Evolutionary conservation across 352 stramenopile species (phyloP).

Genomic region (Lagenidium giganteum): DNA sequence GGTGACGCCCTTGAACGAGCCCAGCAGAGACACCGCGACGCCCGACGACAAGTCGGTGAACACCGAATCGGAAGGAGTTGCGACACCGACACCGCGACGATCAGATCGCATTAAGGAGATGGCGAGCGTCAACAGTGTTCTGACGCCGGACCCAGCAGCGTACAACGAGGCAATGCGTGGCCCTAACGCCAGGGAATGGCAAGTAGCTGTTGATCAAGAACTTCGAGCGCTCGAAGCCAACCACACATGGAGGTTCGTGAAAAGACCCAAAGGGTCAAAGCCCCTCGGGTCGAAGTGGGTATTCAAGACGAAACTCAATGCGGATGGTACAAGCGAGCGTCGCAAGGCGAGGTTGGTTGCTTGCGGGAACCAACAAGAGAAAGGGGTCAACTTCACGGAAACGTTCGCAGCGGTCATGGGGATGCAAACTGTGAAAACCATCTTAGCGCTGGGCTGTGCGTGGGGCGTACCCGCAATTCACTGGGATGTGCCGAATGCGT

Average conservation of each 20-base stretch:
- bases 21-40: no score
- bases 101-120: neutral
- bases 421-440: slow-evolving; percentile 5
- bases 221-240: slow-evolving; percentile 10
- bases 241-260: slow-evolving; percentile 2
- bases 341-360: slow-evolving; percentile 12
- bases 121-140: neutral
- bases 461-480: slow-evolving; percentile 15
- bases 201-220: neutral
- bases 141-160: slow-evolving; percentile 7
- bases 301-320: slow-evolving; percentile 12
- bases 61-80: neutral
- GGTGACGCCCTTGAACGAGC: no score
- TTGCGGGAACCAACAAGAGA: slow-evolving; percentile 11
- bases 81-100: neutral
- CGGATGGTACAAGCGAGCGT: slow-evolving; percentile 2
- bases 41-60: no score
- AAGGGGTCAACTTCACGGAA: slow-evolving; percentile 8
- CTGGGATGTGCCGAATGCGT: slow-evolving; percentile 20
- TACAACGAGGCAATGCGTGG: slow-evolving; percentile 9
- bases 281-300: slow-evolving; percentile 17
- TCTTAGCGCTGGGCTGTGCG: slow-evolving; percentile 2
- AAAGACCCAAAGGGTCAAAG: neutral
- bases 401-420: slow-evolving; percentile 18
- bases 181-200: neutral